Evolutionary conservation across 1,139 yeast genomes (phyloP).

Genomic region (Wickerhamomyces sp.): DNA sequence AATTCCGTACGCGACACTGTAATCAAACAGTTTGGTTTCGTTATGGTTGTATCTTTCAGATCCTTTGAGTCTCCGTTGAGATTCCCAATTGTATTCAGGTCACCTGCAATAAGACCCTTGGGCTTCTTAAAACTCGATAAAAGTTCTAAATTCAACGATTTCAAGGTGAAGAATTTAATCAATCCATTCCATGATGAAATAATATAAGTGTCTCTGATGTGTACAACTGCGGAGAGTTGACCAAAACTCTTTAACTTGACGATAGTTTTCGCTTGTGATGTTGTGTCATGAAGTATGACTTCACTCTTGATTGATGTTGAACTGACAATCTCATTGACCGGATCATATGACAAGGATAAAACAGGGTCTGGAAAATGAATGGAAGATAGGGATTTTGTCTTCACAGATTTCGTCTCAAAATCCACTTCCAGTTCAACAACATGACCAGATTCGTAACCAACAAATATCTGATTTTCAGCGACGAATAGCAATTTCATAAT

Average conservation of each 20-base stretch:
- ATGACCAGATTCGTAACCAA: conserved; percentile 60
- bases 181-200: conserved; percentile 25
- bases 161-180: conserved; percentile 16
- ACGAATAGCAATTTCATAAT: conserved; percentile 45
- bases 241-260: conserved; percentile 13
- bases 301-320: conserved; percentile 39
- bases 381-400: conserved; percentile 6
- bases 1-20: conserved; percentile 1
- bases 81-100: conserved; percentile 18
- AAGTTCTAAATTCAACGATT: conserved; percentile 7
- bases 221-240: conserved; percentile 12
- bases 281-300: conserved; percentile 27
- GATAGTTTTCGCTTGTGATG: conserved; percentile 5
- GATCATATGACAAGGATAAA: conserved; percentile 30
- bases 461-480: conserved; percentile 26
- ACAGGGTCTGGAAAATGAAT: conserved; percentile 49
- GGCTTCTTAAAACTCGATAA: conserved; percentile 17
- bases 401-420: conserved; percentile 18
- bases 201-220: conserved; percentile 14
- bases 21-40: conserved; percentile 16
- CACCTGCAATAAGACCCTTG: conserved; percentile 18
- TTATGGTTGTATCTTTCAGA: conserved; percentile 7
- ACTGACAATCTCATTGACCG: conserved; percentile 22
- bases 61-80: conserved; percentile 20
- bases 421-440: conserved; percentile 32